Evolutionary conservation across 805 yeast species (phyloP).

Genomic region (Spathaspora hagerdaliae): DNA sequence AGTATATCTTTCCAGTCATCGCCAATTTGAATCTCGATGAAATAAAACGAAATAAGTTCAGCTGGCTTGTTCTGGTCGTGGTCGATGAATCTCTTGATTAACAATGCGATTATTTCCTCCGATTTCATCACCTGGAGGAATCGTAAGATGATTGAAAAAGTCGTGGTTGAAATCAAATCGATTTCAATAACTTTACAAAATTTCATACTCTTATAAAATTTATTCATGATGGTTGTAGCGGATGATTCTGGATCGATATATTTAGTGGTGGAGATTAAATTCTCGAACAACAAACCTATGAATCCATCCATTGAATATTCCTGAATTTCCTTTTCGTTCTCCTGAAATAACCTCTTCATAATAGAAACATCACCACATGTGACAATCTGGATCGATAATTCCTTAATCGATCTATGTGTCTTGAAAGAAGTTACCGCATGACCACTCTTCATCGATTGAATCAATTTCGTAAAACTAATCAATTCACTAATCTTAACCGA

Average conservation of each 20-base stretch:
- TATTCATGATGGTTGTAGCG: conserved; percentile 4
- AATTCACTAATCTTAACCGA: conserved; percentile 13
- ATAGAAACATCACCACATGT: not conserved
- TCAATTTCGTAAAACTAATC: conserved; percentile 15
- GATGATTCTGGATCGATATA: not conserved
- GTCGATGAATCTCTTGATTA: conserved; percentile 23
- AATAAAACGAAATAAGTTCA: conserved; percentile 25
- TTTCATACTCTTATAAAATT: conserved; percentile 20
- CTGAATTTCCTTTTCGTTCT: not conserved
- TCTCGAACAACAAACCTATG: not conserved
- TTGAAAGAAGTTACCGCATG: not conserved
- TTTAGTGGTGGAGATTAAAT: not conserved
- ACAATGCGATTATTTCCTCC: conserved; percentile 16
- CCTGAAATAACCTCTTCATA: not conserved
- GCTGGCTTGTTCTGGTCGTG: conserved; percentile 9
- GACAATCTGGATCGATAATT: not conserved
- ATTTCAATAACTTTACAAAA: conserved; percentile 19
- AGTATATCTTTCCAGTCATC: conserved; percentile 13
- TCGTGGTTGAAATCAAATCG: conserved; percentile 16
- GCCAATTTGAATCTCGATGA: conserved; percentile 21
- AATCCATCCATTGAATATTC: not conserved
- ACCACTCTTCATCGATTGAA: conserved; percentile 7
- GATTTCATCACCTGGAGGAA: conserved; percentile 22
- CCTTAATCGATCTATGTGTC: not conserved
- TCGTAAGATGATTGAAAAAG: conserved; percentile 20